A percentile compares a stretch with the other conserved stretches of the same genome.
These are phyloP conservation scores for Populus alba DNA, from an alignment of 345 rosid species.

Conservation along the genomic window DNA sequence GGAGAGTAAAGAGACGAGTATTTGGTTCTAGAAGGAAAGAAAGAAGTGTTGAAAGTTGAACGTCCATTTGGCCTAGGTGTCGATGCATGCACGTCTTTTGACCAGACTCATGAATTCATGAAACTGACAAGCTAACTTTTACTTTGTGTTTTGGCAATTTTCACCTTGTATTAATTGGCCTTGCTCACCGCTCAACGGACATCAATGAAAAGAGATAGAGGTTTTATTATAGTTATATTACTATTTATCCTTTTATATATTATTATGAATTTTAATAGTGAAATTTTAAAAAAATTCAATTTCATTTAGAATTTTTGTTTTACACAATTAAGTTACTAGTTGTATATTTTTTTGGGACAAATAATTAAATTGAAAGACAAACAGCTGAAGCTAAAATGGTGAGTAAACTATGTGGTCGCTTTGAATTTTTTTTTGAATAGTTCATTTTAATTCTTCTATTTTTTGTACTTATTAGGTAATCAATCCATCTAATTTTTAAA, in stretches of 20 bases:
- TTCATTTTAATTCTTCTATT: too few species aligned
- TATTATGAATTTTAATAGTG: too few species aligned
- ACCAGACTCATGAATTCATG: neutral
- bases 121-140: neutral
- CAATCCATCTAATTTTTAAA: accelerated
- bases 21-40: constrained; percentile 4
- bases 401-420: accelerated
- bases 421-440: too few species aligned
- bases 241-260: too few species aligned
- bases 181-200: neutral
- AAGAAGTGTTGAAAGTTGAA: constrained; percentile 14
- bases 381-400: accelerated
- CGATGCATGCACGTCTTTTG: constrained; percentile 16
- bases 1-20: constrained; percentile 2
- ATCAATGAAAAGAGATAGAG: too few species aligned
- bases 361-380: too few species aligned
- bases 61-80: constrained; percentile 3
- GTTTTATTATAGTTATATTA: too few species aligned
- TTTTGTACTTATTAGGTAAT: too few species aligned
- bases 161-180: neutral
- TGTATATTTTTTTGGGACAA: accelerated
- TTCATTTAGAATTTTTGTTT: too few species aligned
- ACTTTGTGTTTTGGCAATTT: neutral
- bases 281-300: too few species aligned
- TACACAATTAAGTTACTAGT: too few species aligned